Conservation (phyloP, 306 rosid species). For the Leucaena leucocephala region DNA sequence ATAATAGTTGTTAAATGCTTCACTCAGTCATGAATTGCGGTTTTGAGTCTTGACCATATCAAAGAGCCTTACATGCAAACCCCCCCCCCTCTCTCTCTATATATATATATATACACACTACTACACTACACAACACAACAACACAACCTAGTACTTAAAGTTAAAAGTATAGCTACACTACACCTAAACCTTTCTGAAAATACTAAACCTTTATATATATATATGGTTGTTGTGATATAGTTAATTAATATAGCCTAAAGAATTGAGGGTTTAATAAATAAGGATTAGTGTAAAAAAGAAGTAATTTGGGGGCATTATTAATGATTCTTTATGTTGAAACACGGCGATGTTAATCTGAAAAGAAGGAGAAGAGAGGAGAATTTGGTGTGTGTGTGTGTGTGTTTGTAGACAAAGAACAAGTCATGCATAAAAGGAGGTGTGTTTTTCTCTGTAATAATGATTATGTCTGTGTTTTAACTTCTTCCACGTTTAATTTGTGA, state of each 20-base stretch:
- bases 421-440: conserved; percentile 19
- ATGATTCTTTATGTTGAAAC: neutral
- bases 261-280: neutral
- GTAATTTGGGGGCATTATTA: neutral
- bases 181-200: conserved; percentile 4
- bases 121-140: neutral
- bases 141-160: neutral
- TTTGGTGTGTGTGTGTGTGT: neutral
- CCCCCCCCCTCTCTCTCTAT: no score
- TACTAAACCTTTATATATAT: neutral
- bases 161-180: neutral
- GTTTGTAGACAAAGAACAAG: conserved; percentile 11
- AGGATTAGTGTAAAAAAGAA: neutral
- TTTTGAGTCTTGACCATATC: conserved; percentile 31
- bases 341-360: neutral
- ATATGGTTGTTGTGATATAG: neutral
- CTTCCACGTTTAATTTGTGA: neutral
- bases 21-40: conserved; percentile 28
- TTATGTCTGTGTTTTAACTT: neutral
- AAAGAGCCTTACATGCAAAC: neutral
- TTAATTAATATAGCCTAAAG: neutral
- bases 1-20: conserved; percentile 34
- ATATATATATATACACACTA: no score
- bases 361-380: neutral
- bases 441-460: conserved; percentile 8